Conservation (phyloP, 192 early-diverging fungal genomes). For the Jimgerdemannia lactiflua region DNA sequence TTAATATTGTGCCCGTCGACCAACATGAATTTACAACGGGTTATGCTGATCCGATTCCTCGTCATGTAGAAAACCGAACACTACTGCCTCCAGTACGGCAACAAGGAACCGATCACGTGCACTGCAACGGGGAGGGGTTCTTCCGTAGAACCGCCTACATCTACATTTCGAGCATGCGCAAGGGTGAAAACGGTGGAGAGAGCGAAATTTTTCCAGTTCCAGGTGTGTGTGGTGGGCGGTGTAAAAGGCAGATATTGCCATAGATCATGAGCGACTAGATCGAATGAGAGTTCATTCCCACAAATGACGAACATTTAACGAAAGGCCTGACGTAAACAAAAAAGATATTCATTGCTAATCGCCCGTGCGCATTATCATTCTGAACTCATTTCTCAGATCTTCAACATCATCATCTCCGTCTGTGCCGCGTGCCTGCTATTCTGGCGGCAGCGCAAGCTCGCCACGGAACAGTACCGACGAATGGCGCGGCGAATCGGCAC, state of each 20-base stretch:
- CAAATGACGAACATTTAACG: not conserved
- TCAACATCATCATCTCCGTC: slow-evolving; percentile 26
- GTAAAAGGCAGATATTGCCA: not conserved
- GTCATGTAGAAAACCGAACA: slow-evolving; percentile 26
- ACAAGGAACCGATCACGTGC: slow-evolving; percentile 32
- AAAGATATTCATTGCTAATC: not conserved
- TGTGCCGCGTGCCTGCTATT: slow-evolving; percentile 15
- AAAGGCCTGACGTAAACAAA: not conserved
- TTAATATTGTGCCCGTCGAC: not conserved
- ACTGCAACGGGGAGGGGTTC: slow-evolving; percentile 4
- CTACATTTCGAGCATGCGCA: slow-evolving; percentile 25
- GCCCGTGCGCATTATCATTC: not conserved
- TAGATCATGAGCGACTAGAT: not conserved
- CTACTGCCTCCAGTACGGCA: slow-evolving; percentile 34
- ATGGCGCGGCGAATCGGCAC: slow-evolving; percentile 31
- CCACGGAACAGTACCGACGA: slow-evolving; percentile 28
- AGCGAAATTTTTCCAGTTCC: slow-evolving; percentile 20
- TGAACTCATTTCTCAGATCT: not conserved
- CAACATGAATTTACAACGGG: too few relatives aligned
- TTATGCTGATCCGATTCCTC: too few relatives aligned
- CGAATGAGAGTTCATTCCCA: not conserved
- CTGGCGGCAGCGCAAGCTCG: slow-evolving; percentile 36
- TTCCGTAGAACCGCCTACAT: slow-evolving; percentile 11
- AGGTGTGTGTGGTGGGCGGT: slow-evolving; percentile 7
- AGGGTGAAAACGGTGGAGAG: slow-evolving; percentile 24